Evolutionary conservation across 805 yeast genomes (phyloP).

Genomic region (Nakazawaea anatomiae): DNA sequence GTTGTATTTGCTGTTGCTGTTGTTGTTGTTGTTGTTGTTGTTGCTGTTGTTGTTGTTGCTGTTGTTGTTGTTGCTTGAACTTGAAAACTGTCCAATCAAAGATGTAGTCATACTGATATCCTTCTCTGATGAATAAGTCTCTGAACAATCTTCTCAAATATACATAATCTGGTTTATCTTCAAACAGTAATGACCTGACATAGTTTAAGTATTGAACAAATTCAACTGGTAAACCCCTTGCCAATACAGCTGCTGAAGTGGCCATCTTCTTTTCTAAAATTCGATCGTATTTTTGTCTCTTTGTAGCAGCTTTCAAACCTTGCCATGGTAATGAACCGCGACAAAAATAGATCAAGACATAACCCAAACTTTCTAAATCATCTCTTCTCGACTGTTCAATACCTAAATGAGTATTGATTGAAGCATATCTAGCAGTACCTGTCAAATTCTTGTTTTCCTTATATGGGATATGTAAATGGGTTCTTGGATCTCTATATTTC

Average conservation of each 20-base stretch:
- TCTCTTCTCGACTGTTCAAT: constrained; percentile 96
- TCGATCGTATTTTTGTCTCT: constrained; percentile 94
- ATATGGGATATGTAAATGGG: constrained; percentile 92
- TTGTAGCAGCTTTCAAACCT: constrained; percentile 94
- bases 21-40: constrained; percentile 5
- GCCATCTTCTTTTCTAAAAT: constrained; percentile 94
- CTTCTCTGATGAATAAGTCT: constrained; percentile 82
- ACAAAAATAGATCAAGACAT: constrained; percentile 89
- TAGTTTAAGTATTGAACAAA: constrained; percentile 84
- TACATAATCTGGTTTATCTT: constrained; percentile 92
- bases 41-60: constrained; percentile 33
- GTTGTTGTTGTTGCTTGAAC: constrained; percentile 55
- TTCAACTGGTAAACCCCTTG: constrained; percentile 89
- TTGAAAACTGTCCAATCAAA: constrained; percentile 96
- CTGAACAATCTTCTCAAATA: constrained; percentile 85
- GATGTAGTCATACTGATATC: constrained; percentile 86
- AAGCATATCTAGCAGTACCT: constrained; percentile 96
- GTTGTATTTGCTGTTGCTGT: too few species aligned
- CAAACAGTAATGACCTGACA: constrained; percentile 85
- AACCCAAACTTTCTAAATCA: constrained; percentile 91
- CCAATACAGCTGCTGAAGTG: constrained; percentile 77
- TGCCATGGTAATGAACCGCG: constrained; percentile 98
- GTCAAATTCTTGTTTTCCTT: constrained; percentile 94
- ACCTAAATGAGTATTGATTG: constrained; percentile 93
- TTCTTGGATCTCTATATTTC: constrained; percentile 89